A percentile compares a stretch with the other conserved stretches of the same genome.
These are phyloP conservation scores for Linderniella brevidens DNA, from an alignment of 257 asterid genomes.

Conservation along the genomic window DNA sequence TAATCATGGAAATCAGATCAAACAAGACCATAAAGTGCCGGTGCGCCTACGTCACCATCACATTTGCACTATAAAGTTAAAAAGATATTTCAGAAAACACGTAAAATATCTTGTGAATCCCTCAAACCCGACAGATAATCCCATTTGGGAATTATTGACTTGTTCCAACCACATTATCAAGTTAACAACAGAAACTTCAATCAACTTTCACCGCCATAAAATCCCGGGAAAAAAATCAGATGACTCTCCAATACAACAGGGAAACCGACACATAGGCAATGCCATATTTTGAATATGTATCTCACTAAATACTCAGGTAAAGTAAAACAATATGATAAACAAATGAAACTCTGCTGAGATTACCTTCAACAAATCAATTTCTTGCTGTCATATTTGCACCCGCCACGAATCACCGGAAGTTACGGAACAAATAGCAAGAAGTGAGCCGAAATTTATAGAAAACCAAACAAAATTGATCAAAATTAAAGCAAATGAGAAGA, in stretches of 20 bases:
- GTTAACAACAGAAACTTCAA: background rate
- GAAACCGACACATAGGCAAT: background rate
- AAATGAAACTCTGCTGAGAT: slow-evolving; percentile 9
- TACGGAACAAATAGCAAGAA: slow-evolving; percentile 7
- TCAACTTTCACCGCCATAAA: too few relatives aligned
- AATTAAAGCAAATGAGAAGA: background rate
- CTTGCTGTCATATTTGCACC: slow-evolving; percentile 54
- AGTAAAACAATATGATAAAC: background rate
- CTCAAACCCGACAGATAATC: too few relatives aligned
- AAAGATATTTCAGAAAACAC: too few relatives aligned
- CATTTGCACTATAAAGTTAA: too few relatives aligned
- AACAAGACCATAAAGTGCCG: slow-evolving; percentile 5
- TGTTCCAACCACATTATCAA: too few relatives aligned
- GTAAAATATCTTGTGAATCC: too few relatives aligned
- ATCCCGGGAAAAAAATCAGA: too few relatives aligned
- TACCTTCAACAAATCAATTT: slow-evolving; percentile 96
- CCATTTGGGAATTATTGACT: too few relatives aligned
- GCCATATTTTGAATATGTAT: background rate
- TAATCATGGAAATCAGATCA: background rate
- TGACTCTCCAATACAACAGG: too few relatives aligned
- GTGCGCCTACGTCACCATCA: too few relatives aligned
- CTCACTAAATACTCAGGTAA: background rate
- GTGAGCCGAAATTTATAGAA: slow-evolving; percentile 10
- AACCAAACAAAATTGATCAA: slow-evolving; percentile 6
- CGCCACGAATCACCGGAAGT: background rate